Base-by-base conservation (phyloP, 225 moss, liverwort and hornwort genomes). In the Thuidium tamariscinum region DNA sequence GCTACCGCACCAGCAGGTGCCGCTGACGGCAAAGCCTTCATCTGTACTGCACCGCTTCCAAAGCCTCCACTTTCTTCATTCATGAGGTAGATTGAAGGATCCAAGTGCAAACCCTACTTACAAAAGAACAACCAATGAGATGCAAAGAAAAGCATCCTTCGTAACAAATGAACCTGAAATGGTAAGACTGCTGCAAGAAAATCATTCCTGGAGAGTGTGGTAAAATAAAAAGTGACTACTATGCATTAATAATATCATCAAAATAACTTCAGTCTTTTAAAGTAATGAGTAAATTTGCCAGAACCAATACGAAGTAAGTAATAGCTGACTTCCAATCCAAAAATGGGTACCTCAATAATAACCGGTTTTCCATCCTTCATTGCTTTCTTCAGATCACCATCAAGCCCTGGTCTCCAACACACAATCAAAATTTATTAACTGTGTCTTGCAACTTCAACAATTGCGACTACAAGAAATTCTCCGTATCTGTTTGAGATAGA, bases 361-460 rank as follows among this genome's bases (percentile, higher is more conserved):
- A 99, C 97, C 46, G 99, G 97, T 91, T 99, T 99, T 72, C 99
- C 99, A 77, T 99, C 99, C 86, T 95, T 99, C 97, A 99, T 96
- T 69, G 97, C 97, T 87, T 99, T 99, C 90, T 95, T 92, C 83
- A 99, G 86, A 90, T 99, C 99, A 69, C 99, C 99, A 90, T 96
- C 94, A 77, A 99, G 95, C 68, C 99, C 99, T 99, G 92, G 30
- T 87, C 74, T 77, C 78, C 73, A 83, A 61, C 79, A 83, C 46
- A 68, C 41, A 62, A 80, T 75, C 63, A 76, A 62, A 77, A 68
- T 74, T 71, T 22, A 44, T 56, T 66, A 67, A 39, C 14, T 81
- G 19, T 29, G 69, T 27, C 79, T 72, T 64, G 48, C 71, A 84
- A 82, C 36, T 71, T 77, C 85, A 52, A 67, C 25, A 56, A 52